These are phyloP conservation scores for Houttuynia cordata DNA, from an alignment of 164 flowering plant genomes.

Conservation along the genomic window DNA sequence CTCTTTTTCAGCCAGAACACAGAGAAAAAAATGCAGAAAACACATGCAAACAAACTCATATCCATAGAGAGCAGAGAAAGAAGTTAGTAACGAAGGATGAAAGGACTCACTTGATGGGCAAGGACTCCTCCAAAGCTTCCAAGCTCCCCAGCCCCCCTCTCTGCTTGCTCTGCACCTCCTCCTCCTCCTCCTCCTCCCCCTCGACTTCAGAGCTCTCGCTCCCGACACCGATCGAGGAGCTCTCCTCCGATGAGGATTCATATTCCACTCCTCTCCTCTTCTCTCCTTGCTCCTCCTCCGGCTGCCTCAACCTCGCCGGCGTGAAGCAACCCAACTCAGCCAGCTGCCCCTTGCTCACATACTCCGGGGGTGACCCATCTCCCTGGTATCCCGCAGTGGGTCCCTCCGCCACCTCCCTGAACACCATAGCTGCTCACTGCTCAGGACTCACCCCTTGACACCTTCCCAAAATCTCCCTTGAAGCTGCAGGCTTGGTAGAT, in stretches of 20 bases:
- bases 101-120: conserved; percentile 52
- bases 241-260: conserved; percentile 18
- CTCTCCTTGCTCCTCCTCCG: not conserved
- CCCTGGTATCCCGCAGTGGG: conserved; percentile 23
- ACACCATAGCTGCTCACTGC: conserved; percentile 17
- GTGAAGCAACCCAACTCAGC: not conserved
- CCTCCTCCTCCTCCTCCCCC: conserved; percentile 7
- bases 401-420: conserved; percentile 32
- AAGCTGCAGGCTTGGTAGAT: not conserved
- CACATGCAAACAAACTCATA: not conserved
- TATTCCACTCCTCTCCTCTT: conserved; percentile 1
- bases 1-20: not conserved
- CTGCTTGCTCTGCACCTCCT: conserved; percentile 13
- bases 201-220: conserved; percentile 13
- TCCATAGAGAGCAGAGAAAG: not conserved
- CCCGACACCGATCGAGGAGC: conserved; percentile 34
- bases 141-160: conserved; percentile 26
- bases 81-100: not conserved
- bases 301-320: not conserved
- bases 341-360: conserved; percentile 12
- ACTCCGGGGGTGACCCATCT: conserved; percentile 4
- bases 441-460: not conserved
- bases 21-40: not conserved
- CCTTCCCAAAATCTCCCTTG: not conserved
- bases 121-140: conserved; percentile 48